Conservation (phyloP, 2,329 filamentous ascomycete species). For the Diaporthe batatas region DNA sequence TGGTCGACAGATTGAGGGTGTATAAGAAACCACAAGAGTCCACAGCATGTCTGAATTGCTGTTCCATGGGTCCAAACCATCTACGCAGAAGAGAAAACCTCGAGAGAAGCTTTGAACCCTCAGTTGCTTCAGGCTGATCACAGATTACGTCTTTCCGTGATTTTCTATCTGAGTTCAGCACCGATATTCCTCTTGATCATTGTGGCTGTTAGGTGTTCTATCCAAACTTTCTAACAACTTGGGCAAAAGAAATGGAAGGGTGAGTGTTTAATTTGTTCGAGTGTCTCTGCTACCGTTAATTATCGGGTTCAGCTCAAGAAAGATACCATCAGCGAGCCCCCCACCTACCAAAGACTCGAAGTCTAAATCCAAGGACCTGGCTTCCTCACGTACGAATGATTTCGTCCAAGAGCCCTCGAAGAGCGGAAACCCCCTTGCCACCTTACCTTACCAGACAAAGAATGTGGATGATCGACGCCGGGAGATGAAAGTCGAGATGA, state of each 20-base stretch:
- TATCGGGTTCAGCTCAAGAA: background rate
- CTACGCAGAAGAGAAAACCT: background rate
- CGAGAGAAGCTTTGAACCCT: too few species aligned
- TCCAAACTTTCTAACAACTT: background rate
- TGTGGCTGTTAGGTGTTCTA: background rate
- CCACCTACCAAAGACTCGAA: background rate
- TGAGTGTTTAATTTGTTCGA: background rate
- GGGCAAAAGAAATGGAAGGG: background rate
- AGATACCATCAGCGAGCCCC: background rate
- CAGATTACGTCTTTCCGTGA: background rate
- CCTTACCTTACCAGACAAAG: constrained; percentile 4
- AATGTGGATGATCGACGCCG: constrained; percentile 17
- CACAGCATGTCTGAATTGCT: background rate
- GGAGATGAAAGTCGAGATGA: constrained; percentile 25
- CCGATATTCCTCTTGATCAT: background rate
- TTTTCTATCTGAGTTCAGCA: background rate
- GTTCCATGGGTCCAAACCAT: background rate
- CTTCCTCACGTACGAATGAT: background rate
- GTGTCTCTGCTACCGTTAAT: too few species aligned
- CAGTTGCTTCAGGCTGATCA: background rate
- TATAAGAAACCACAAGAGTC: background rate
- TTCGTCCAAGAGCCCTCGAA: constrained; percentile 17
- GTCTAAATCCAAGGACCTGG: background rate
- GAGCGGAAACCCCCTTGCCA: constrained; percentile 10
- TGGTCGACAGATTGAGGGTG: background rate